phyloP scores from a whole-genome alignment of 1,284 basidiomycete species.

The Sporisorium graminicola region DNA sequence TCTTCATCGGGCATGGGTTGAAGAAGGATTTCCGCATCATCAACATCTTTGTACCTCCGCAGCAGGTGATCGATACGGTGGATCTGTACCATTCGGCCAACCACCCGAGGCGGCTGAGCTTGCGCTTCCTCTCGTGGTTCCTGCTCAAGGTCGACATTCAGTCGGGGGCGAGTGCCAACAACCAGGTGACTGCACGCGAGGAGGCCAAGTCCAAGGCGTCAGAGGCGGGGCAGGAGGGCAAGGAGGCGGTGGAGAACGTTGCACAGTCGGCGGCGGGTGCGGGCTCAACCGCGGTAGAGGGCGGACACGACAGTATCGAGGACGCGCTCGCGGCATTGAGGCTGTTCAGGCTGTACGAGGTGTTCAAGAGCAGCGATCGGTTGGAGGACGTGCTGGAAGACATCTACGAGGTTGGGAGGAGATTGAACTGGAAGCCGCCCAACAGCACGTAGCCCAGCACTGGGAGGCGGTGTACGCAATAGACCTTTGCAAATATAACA shows the following conservation, averaged over 20 bases:
- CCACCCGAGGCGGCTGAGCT: constrained; percentile 86
- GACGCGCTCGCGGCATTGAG: constrained; percentile 90
- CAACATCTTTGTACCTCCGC: constrained; percentile 94
- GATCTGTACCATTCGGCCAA: constrained; percentile 88
- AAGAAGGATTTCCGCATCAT: constrained; percentile 99
- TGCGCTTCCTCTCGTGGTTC: constrained; percentile 95
- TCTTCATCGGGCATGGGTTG: constrained; percentile 98
- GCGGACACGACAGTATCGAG: constrained; percentile 88
- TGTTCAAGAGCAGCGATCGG: constrained; percentile 80
- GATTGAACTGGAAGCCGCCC: constrained; percentile 57
- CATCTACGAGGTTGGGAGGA: constrained; percentile 74
- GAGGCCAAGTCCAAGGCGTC: constrained; percentile 19
- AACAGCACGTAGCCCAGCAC: constrained; percentile 4
- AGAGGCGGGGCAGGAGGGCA: constrained; percentile 9
- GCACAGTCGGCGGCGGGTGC: constrained; percentile 22
- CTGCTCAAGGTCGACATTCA: constrained; percentile 91
- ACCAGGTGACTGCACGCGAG: constrained; percentile 33
- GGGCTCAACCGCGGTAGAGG: constrained; percentile 36
- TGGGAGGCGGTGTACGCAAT: background rate
- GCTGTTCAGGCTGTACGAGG: constrained; percentile 85
- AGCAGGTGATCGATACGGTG: constrained; percentile 96
- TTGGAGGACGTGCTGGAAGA: constrained; percentile 90
- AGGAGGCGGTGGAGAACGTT: constrained; percentile 9
- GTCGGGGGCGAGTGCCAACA: constrained; percentile 73
- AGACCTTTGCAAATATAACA: background rate